These are phyloP conservation scores for Sisymbrium altissimum DNA, from an alignment of 345 rosid genomes.

Conservation along the genomic window DNA sequence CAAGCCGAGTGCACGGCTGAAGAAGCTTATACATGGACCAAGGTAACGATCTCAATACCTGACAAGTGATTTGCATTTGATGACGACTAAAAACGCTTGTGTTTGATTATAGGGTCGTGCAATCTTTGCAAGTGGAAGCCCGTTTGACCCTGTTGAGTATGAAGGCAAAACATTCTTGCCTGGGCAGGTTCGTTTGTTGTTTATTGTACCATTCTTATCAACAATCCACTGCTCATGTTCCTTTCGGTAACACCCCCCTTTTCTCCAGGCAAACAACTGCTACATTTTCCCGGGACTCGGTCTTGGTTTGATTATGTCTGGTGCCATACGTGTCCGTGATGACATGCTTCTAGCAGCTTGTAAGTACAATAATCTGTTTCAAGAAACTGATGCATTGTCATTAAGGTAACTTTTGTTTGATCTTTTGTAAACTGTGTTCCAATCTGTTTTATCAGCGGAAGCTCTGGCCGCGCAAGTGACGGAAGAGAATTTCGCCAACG, in stretches of 20 bases:
- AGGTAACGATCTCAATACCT: conserved; percentile 41
- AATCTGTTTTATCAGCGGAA: conserved; percentile 57
- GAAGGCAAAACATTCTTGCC: conserved; percentile 62
- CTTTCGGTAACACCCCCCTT: neutral
- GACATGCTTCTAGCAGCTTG: conserved; percentile 99
- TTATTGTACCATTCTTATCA: neutral
- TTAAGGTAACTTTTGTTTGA: neutral
- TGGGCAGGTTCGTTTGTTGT: conserved; percentile 63
- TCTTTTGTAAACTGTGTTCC: neutral
- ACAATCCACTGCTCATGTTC: neutral
- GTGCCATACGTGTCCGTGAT: conserved; percentile 86
- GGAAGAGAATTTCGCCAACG: conserved; percentile 57
- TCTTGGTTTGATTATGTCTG: conserved; percentile 84
- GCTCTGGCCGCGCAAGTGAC: conserved; percentile 80
- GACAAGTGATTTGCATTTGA: neutral
- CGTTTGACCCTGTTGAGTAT: conserved; percentile 76
- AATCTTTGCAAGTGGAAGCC: conserved; percentile 97
- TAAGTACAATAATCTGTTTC: conserved; percentile 40
- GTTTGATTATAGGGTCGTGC: conserved; percentile 69
- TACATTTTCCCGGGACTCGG: conserved; percentile 96
- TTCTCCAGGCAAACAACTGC: conserved; percentile 85
- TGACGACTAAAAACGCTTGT: neutral
- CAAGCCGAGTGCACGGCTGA: conserved; percentile 97
- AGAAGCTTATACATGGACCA: conserved; percentile 90
- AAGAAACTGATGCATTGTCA: conserved; percentile 5